Conservation (phyloP, 2,329 filamentous ascomycete species). For the Fusarium irregulare region DNA sequence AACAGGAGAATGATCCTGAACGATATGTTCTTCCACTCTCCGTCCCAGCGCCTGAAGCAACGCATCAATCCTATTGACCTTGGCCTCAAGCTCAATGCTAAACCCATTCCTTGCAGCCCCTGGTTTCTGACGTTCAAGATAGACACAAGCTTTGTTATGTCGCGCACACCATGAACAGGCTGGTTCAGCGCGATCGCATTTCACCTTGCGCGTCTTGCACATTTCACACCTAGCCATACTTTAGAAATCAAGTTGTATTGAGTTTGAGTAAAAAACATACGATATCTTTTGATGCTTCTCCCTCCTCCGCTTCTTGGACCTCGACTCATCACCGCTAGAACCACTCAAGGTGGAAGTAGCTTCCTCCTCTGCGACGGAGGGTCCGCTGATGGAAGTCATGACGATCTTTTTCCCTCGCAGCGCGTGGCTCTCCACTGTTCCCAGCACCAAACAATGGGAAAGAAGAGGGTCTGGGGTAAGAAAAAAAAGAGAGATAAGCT, state of each 20-base stretch:
- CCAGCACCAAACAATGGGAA: slow-evolving; percentile 1
- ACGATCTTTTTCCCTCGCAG: slow-evolving; percentile 22
- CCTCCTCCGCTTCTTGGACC: slow-evolving; percentile 54
- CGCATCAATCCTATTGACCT: slow-evolving; percentile 64
- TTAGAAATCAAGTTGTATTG: neutral
- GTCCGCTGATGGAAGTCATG: slow-evolving; percentile 43
- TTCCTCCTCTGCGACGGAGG: slow-evolving; percentile 51
- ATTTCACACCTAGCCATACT: slow-evolving; percentile 53
- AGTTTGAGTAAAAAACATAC: slow-evolving; percentile 44
- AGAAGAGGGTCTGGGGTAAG: slow-evolving; percentile 21
- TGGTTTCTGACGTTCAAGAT: slow-evolving; percentile 77
- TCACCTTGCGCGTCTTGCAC: slow-evolving; percentile 59
- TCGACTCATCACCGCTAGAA: slow-evolving; percentile 53
- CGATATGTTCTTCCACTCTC: slow-evolving; percentile 57
- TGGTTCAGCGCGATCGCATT: slow-evolving; percentile 65
- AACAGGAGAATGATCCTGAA: slow-evolving; percentile 47
- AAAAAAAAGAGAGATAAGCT: slow-evolving; percentile 8
- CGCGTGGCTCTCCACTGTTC: slow-evolving; percentile 45
- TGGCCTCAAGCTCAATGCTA: slow-evolving; percentile 69
- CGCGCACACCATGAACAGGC: slow-evolving; percentile 78
- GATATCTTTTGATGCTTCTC: slow-evolving; percentile 57
- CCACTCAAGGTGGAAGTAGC: slow-evolving; percentile 51
- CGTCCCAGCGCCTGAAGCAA: slow-evolving; percentile 56
- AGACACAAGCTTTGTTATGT: slow-evolving; percentile 74
- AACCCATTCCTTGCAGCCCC: slow-evolving; percentile 71